Evolutionary conservation across 1,284 basidiomycete species (phyloP).

Genomic region (Naganishia albida): DNA sequence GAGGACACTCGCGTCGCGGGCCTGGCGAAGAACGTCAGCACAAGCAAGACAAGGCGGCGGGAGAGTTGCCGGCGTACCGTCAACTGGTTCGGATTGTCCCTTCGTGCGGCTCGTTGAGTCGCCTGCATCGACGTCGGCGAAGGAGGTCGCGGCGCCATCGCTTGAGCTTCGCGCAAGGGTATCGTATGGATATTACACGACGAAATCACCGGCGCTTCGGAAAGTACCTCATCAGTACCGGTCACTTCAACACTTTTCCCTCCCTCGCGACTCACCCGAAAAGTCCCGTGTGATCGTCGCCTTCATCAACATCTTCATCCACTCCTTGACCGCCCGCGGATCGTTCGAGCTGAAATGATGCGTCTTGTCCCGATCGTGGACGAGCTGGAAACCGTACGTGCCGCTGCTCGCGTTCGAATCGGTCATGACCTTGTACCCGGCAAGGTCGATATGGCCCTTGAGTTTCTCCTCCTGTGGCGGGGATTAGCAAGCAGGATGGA

Average conservation of each 20-base stretch:
- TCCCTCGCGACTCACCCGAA: constrained; percentile 62
- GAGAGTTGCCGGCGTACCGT: constrained; percentile 61
- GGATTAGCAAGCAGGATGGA: constrained; percentile 31
- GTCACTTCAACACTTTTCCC: no score
- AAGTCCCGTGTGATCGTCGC: constrained; percentile 94
- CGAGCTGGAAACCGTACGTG: constrained; percentile 90
- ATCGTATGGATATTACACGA: constrained; percentile 98
- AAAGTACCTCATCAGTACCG: constrained; percentile 5
- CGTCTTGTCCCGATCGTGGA: constrained; percentile 82
- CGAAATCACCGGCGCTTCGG: constrained; percentile 85
- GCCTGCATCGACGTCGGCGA: constrained; percentile 84
- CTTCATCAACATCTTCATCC: constrained; percentile 99
- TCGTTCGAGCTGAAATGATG: constrained; percentile 93
- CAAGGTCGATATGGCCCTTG: constrained; percentile 91
- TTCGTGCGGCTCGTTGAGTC: constrained; percentile 80
- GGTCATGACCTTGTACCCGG: constrained; percentile 88
- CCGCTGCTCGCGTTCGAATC: constrained; percentile 92
- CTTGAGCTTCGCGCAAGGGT: constrained; percentile 88
- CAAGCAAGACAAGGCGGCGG: constrained; percentile 32
- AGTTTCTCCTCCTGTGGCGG: constrained; percentile 78
- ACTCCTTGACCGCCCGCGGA: constrained; percentile 78
- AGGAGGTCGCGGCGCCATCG: constrained; percentile 93
- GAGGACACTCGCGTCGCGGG: constrained; percentile 76
- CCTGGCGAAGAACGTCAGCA: constrained; percentile 10
- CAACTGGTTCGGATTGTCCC: constrained; percentile 86